Evolutionary conservation across 2,329 filamentous ascomycete genomes (phyloP).

Genomic region (Calonectria ilicicola): DNA sequence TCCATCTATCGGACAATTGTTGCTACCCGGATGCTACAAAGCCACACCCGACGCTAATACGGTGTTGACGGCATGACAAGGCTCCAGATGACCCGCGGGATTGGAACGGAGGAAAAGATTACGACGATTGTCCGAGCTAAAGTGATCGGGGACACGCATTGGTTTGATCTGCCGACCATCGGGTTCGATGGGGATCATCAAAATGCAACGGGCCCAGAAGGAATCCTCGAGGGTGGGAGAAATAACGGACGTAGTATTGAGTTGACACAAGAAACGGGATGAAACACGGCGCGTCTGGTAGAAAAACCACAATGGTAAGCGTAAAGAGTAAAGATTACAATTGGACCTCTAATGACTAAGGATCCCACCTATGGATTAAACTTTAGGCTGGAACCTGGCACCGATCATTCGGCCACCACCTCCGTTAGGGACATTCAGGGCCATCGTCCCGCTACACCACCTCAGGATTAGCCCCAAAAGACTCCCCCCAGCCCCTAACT

Average conservation of each 20-base stretch:
- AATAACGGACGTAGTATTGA: slow-evolving; percentile 10
- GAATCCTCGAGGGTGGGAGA: background rate
- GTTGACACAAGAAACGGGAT: slow-evolving; percentile 12
- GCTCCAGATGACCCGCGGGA: background rate
- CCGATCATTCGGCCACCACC: background rate
- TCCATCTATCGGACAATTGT: background rate
- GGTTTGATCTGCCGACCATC: slow-evolving; percentile 15
- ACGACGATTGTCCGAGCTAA: background rate
- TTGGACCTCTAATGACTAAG: background rate
- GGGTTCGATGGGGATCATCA: slow-evolving; percentile 22
- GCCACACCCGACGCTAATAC: background rate
- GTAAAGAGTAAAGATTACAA: background rate
- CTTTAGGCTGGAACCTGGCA: background rate
- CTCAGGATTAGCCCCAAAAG: background rate
- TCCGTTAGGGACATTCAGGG: background rate
- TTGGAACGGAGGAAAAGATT: background rate
- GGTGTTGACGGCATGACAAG: background rate
- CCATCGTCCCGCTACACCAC: background rate
- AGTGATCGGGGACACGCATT: slow-evolving; percentile 5
- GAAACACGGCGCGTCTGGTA: slow-evolving; percentile 12
- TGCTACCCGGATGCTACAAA: background rate
- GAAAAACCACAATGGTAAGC: background rate
- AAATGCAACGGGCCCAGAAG: slow-evolving; percentile 16
- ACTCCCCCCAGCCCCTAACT: too few species aligned
- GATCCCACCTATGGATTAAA: background rate